phyloP scores from a whole-genome alignment of 106 monocot genomes.

The Triglochin maritima region DNA sequence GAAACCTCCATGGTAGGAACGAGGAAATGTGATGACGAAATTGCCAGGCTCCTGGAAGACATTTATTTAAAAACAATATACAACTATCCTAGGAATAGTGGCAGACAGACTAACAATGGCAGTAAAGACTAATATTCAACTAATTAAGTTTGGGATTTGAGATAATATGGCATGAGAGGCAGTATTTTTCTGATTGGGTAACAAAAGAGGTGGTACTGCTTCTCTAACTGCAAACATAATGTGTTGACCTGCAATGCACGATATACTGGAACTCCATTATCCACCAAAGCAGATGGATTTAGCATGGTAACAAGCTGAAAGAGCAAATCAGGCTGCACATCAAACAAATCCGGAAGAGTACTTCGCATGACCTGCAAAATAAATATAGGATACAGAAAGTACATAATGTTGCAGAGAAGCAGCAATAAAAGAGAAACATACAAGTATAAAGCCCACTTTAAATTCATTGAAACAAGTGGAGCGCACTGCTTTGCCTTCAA shows the following conservation, averaged over 20 bases:
- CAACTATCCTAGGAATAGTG: not conserved
- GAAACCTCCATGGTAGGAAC: conserved; percentile 77
- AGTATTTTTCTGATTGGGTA: not conserved
- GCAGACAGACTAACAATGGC: no score
- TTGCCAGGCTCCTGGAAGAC: conserved; percentile 64
- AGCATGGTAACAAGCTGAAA: conserved; percentile 90
- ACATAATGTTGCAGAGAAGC: not conserved
- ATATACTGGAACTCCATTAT: conserved; percentile 74
- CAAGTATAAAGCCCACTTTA: no score
- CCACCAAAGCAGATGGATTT: conserved; percentile 60
- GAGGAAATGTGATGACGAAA: conserved; percentile 81
- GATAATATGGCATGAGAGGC: not conserved
- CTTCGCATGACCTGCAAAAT: conserved; percentile 59
- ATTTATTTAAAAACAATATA: not conserved
- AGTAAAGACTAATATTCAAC: not conserved
- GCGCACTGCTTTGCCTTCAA: no score
- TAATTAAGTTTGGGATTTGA: not conserved
- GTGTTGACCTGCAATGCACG: conserved; percentile 49
- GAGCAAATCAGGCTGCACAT: conserved; percentile 75
- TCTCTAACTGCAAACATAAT: not conserved
- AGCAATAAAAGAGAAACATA: no score
- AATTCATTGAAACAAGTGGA: no score
- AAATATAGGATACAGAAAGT: not conserved
- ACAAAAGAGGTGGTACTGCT: no score
- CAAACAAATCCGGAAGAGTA: conserved; percentile 76